Conservation (phyloP, 2,329 filamentous ascomycete species). For the Colletotrichum horii region DNA sequence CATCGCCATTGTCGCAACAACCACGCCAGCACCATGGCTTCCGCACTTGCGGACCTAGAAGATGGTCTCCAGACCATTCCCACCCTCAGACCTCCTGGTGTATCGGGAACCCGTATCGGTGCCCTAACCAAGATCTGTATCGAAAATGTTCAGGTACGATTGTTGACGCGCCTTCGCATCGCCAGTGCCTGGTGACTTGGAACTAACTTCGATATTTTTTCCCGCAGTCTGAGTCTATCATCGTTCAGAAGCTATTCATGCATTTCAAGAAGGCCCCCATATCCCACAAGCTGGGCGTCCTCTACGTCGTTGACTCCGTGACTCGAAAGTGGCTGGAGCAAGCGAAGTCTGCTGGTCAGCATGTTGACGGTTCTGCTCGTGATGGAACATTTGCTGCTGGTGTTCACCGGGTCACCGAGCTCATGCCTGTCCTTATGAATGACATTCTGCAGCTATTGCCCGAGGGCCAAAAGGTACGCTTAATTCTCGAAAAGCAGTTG, state of each 20-base stretch:
- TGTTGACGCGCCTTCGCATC: background rate
- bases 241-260: conserved; percentile 95
- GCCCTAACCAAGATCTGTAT: conserved; percentile 88
- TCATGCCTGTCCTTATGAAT: conserved; percentile 93
- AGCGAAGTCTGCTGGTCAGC: conserved; percentile 84
- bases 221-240: conserved; percentile 83
- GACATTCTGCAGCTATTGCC: conserved; percentile 90
- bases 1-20: background rate
- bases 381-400: conserved; percentile 95
- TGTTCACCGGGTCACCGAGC: conserved; percentile 94
- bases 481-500: background rate
- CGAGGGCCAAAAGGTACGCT: conserved; percentile 95
- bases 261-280: conserved; percentile 94
- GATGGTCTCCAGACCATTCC: conserved; percentile 90
- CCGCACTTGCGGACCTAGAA: conserved; percentile 87
- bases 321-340: conserved; percentile 98
- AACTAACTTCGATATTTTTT: conserved; percentile 27
- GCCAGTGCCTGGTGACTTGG: conserved; percentile 2
- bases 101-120: conserved; percentile 90
- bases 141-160: conserved; percentile 84
- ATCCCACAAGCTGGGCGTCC: conserved; percentile 97
- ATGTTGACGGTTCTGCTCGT: conserved; percentile 78
- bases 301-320: conserved; percentile 99
- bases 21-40: conserved; percentile 66
- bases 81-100: conserved; percentile 87